Percentiles rank a stretch among this genome's conserved stretches.
phyloP scores from a whole-genome alignment of 2,329 filamentous ascomycete genomes.

The Trichoderma simmonsii region DNA sequence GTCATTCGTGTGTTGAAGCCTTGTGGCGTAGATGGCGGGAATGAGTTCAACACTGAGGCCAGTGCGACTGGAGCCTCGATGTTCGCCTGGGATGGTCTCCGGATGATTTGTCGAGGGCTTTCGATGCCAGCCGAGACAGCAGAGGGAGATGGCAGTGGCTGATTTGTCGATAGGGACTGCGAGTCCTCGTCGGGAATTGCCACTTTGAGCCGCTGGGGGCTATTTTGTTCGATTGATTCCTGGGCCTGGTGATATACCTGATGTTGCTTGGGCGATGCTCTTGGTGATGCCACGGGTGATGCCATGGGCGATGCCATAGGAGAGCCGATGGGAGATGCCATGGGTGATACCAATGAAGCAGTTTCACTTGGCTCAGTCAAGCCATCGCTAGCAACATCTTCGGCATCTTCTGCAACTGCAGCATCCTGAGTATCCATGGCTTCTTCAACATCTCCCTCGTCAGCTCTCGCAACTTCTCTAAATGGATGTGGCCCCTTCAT shows the following conservation, averaged over 20 bases:
- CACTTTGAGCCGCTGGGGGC: conserved; percentile 3
- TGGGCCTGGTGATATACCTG: not conserved
- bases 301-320: not conserved
- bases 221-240: not conserved
- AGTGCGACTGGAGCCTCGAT: not conserved
- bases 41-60: conserved; percentile 16
- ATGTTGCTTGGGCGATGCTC: not conserved
- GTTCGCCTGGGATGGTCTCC: not conserved
- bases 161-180: not conserved
- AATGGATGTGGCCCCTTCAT: conserved; percentile 15
- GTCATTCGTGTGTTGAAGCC: conserved; percentile 29
- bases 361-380: not conserved
- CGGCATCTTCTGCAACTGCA: not conserved
- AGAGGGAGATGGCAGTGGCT: conserved; percentile 2
- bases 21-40: conserved; percentile 25
- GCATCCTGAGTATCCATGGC: not conserved
- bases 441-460: not conserved
- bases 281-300: not conserved
- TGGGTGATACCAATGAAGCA: not conserved
- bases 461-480: not conserved
- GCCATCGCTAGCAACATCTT: not conserved
- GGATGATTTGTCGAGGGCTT: conserved; percentile 8
- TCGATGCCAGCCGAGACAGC: conserved; percentile 5
- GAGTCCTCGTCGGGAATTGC: not conserved
- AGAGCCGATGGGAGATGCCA: not conserved